Evolutionary conservation across 768 basidiomycete genomes (phyloP).

Genomic region (Podaxis rugospora): DNA sequence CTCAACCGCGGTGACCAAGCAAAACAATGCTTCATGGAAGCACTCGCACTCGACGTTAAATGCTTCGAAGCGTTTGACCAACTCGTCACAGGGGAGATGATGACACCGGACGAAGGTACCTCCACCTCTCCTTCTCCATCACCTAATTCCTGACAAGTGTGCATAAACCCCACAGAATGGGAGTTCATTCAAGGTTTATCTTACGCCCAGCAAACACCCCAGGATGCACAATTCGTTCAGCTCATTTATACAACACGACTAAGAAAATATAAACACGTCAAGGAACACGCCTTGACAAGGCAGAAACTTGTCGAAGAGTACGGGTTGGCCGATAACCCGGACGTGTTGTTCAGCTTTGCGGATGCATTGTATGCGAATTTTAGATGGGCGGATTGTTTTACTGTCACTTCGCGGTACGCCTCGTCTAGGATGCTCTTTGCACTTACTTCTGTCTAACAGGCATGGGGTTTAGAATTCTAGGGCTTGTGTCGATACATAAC

Average conservation of each 20-base stretch:
- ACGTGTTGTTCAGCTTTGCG: slow-evolving; percentile 86
- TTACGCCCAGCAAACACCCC: slow-evolving; percentile 77
- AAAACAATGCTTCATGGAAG: slow-evolving; percentile 95
- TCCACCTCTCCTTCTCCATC: background rate
- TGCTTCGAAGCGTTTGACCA: slow-evolving; percentile 96
- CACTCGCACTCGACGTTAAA: slow-evolving; percentile 89
- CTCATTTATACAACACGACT: slow-evolving; percentile 90
- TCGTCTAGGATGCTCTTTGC: background rate
- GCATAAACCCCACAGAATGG: slow-evolving; percentile 65
- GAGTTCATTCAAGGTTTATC: slow-evolving; percentile 85
- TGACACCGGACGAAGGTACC: slow-evolving; percentile 92
- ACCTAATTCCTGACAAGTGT: background rate
- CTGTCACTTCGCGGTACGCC: slow-evolving; percentile 72
- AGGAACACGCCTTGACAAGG: slow-evolving; percentile 79
- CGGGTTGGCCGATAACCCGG: slow-evolving; percentile 85
- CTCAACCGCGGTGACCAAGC: slow-evolving; percentile 87
- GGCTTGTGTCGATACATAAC: slow-evolving; percentile 79
- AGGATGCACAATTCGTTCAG: slow-evolving; percentile 88
- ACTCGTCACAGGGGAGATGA: slow-evolving; percentile 89
- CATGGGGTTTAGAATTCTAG: slow-evolving; percentile 61
- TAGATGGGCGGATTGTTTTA: slow-evolving; percentile 92
- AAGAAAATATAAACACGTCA: slow-evolving; percentile 82
- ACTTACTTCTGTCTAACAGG: background rate
- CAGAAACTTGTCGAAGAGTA: slow-evolving; percentile 79
- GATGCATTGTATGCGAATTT: slow-evolving; percentile 86